These are phyloP conservation scores for Neofusicoccum parvum DNA, from an alignment of 2,329 filamentous ascomycete species.

Conservation along the genomic window DNA sequence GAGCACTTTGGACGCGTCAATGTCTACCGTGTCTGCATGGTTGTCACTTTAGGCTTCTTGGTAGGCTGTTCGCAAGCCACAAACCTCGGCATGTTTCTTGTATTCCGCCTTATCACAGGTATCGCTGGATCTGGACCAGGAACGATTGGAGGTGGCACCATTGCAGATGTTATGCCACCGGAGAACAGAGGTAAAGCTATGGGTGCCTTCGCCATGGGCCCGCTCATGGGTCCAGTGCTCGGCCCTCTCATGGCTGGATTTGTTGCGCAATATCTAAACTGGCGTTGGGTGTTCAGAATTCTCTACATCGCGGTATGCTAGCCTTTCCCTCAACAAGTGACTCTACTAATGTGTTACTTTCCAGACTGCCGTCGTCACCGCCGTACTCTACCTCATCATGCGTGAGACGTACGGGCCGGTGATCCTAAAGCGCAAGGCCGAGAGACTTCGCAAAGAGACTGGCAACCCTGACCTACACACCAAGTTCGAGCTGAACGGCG, in stretches of 20 bases:
- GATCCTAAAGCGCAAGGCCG: conserved; percentile 55
- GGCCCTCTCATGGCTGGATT: conserved; percentile 38
- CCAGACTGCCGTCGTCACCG: not conserved
- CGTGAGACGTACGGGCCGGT: conserved; percentile 53
- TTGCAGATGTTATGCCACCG: conserved; percentile 53
- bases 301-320: not conserved
- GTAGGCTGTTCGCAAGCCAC: conserved; percentile 32
- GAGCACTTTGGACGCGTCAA: conserved; percentile 31
- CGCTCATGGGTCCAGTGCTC: conserved; percentile 50
- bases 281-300: not conserved
- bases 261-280: not conserved
- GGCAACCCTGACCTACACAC: conserved; percentile 53
- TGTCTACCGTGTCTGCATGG: conserved; percentile 26
- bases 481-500: conserved; percentile 25
- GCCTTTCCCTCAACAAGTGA: no score
- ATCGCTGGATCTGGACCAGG: conserved; percentile 28
- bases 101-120: conserved; percentile 32
- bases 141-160: conserved; percentile 54
- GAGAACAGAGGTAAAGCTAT: conserved; percentile 53
- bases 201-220: conserved; percentile 53
- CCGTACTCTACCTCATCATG: conserved; percentile 43
- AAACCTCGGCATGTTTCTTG: conserved; percentile 28
- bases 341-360: not conserved
- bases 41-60: conserved; percentile 25
- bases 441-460: conserved; percentile 58